These are phyloP conservation scores for Brassica napus DNA, from an alignment of 345 rosid species.

Conservation along the genomic window Da-Ae NC_063434.1:9246001-9246500, in stretches of 20 bases:
- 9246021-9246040: slow-evolving; percentile 59
- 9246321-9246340: background rate
- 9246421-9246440: slow-evolving; percentile 51
- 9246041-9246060: slow-evolving; percentile 36
- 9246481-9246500: slow-evolving; percentile 27
- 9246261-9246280: slow-evolving; percentile 19
- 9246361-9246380: slow-evolving; percentile 4
- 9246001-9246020: slow-evolving; percentile 35
- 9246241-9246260: slow-evolving; percentile 22
- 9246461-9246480: slow-evolving; percentile 39
- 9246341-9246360: slow-evolving; percentile 15
- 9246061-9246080: slow-evolving; percentile 40
- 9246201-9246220: slow-evolving; percentile 57
- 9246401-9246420: slow-evolving; percentile 54
- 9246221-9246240: slow-evolving; percentile 52
- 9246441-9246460: slow-evolving; percentile 53
- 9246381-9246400: slow-evolving; percentile 50
- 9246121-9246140: slow-evolving; percentile 61
- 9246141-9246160: slow-evolving; percentile 52
- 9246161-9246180: slow-evolving; percentile 74
- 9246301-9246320: slow-evolving; percentile 25
- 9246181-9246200: slow-evolving; percentile 43
- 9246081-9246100: slow-evolving; percentile 36
- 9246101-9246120: slow-evolving; percentile 40
- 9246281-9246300: slow-evolving; percentile 42